Evolutionary conservation across 2,329 filamentous ascomycete species (phyloP).

Genomic region (Colletotrichum truncatum): DNA sequence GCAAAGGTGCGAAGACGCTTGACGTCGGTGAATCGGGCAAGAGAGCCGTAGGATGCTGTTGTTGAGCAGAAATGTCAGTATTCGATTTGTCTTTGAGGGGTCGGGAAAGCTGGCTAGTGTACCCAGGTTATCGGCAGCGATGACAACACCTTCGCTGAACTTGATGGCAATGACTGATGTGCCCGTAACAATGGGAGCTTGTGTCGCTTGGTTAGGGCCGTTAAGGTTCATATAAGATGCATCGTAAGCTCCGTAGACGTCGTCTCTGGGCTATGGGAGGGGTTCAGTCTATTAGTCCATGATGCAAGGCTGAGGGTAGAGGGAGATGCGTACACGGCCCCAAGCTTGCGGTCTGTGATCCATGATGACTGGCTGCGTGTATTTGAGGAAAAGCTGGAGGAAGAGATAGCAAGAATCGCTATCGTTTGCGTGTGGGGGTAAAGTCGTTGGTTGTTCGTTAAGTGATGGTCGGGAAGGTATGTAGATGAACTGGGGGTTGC

Average conservation of each 20-base stretch:
- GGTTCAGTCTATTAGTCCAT: constrained; percentile 30
- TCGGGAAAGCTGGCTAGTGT: constrained; percentile 38
- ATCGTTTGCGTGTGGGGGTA: constrained; percentile 26
- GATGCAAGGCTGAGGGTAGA: constrained; percentile 31
- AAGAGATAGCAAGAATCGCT: constrained; percentile 3
- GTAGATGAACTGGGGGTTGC: constrained; percentile 22
- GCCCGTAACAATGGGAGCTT: constrained; percentile 92
- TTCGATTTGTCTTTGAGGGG: neutral
- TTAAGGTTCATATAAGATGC: constrained; percentile 79
- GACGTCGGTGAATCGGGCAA: constrained; percentile 95
- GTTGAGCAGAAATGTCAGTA: constrained; percentile 17
- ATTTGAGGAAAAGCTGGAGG: neutral
- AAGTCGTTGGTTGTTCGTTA: neutral
- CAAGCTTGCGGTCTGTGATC: constrained; percentile 79
- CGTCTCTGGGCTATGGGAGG: constrained; percentile 83
- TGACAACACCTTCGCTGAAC: constrained; percentile 95
- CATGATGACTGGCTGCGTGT: constrained; percentile 54
- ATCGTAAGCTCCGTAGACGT: constrained; percentile 96
- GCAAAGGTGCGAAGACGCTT: constrained; percentile 94
- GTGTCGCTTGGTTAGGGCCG: constrained; percentile 84
- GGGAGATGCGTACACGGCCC: constrained; percentile 68
- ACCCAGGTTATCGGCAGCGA: constrained; percentile 97
- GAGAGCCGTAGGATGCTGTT: constrained; percentile 93
- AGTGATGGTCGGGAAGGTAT: constrained; percentile 13
- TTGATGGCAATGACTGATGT: constrained; percentile 96